Evolutionary conservation across 306 rosid genomes (phyloP).

Genomic region (Cercis canadensis): DNA sequence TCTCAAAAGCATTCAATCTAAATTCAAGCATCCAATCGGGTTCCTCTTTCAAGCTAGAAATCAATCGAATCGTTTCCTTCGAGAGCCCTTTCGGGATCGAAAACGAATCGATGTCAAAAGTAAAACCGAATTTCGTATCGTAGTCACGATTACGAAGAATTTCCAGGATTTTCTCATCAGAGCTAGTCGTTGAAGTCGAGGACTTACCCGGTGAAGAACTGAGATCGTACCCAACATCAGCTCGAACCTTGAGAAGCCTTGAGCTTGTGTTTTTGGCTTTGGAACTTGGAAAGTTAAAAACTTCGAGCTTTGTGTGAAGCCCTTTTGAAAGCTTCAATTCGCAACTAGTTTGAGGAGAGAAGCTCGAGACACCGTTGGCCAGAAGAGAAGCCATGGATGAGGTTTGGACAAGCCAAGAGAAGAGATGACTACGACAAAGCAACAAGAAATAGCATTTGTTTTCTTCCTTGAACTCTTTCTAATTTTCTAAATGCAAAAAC

Average conservation of each 20-base stretch:
- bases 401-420: background rate
- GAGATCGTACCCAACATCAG: conserved; percentile 60
- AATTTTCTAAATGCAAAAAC: background rate
- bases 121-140: conserved; percentile 80
- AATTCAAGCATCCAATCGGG: conserved; percentile 93
- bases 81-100: conserved; percentile 87
- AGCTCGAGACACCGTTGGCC: conserved; percentile 62
- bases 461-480: conserved; percentile 5
- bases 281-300: conserved; percentile 33
- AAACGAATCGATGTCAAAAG: conserved; percentile 66
- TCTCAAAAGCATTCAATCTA: conserved; percentile 72
- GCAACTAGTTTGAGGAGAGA: conserved; percentile 56
- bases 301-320: conserved; percentile 38
- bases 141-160: conserved; percentile 85
- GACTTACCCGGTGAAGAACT: conserved; percentile 44
- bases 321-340: conserved; percentile 49
- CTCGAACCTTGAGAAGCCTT: conserved; percentile 54
- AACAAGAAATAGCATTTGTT: background rate
- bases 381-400: conserved; percentile 76
- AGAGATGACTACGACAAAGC: background rate
- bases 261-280: conserved; percentile 28
- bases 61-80: conserved; percentile 62
- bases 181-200: conserved; percentile 35
- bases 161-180: conserved; percentile 72
- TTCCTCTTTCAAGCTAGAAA: conserved; percentile 71